Base-by-base conservation (phyloP, 176 grass and related monocot species). In the Poa annua region DNA sequence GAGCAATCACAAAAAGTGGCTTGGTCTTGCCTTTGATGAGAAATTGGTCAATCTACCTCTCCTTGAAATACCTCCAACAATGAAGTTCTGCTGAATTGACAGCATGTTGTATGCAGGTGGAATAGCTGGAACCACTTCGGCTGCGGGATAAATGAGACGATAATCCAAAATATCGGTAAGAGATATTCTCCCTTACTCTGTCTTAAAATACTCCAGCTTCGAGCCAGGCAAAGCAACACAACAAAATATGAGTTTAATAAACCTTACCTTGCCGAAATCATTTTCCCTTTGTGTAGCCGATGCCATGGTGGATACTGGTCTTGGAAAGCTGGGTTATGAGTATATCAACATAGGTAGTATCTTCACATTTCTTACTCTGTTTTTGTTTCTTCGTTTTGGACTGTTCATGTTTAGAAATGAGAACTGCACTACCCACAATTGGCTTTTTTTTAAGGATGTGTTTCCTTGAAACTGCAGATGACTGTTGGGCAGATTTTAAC, bases 91-190 rank as follows among this genome's bases (percentile, higher is more conserved):
- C 19, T 50, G 5, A 45, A 71, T 15, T 79, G 26, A 63, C 39
- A 32, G 7, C 54, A 34, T 54, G 44, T 12, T 25, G 48, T 34
- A 71, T 59, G 47, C 84, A 90, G 88, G 57, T 87, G 88, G 88
- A 90, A 86, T 44, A 90, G 88, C 61, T 90, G 84, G 80, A 90
- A 86, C 55, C 29, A 84, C 50, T 91, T 91, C 7, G 47, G n/a
- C 19, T 88, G 89, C 63, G 36, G 55, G 17, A 87, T 87, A 62
- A 81, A 81, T 5, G 77, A 84, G 73, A 71, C 55, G 19, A 74
- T 84, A 14, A 81, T 91, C 74, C 54, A 44, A 68, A 54, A 91
- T 53, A 85, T 35, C 5, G 71, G 89, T 87, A 76, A 74, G 38
- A 0, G 6, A 42, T 42, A 13, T 6, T 6, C 15, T 17, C 32